Base-by-base conservation (phyloP, 2,329 filamentous ascomycete genomes). In the Hymenotorrendiella dingleyae region DNA sequence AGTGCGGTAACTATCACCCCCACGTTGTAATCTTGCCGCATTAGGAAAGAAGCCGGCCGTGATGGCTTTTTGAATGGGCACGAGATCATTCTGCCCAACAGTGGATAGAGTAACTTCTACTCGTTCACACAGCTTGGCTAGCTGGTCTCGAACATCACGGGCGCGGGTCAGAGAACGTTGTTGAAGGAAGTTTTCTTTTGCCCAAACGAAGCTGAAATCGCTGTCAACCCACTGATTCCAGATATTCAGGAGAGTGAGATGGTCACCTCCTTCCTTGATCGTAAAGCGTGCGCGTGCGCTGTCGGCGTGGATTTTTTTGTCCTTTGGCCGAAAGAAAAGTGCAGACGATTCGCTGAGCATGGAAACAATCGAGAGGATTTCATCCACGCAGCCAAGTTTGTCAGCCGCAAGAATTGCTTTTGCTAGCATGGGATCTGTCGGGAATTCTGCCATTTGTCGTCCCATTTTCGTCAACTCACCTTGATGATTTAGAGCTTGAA, bases 231-330 rank as follows among this genome's bases (percentile, higher is more conserved):
- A 98, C 62, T 95, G 86, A 56, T 93, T 91, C 81, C 84, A 98
- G 55, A 98, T 84, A 58, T 95, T 95, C 36, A 97, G 78, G 1
- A 94, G 76, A 0, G 87, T 89, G 4, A 93, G 62, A 56, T 95
- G 86, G 61, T 98, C 93, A 30, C 93, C 93, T 26, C 90, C 90
- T 48, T 94, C 89, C 55, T 88, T 87, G 61, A 91, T 72, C 0
- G 88, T 94, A 66, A 97, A 97, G 2, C 91, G 80, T 26, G 84
- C 83, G 11, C 89, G 81, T 0, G 93, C 93, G 48, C 85, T 87
- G 63, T 98, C 91, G 10, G 93, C 93, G 58, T 96, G 87, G 21
- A 96, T 84, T 63, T 95, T 95, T 71, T 97, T 96, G 67, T 98
- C 90, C 62, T 96, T 95, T 16, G 93, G 90, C 0, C 89, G 77